Base-by-base conservation (phyloP, 1,139 yeast genomes). In the Sugiyamaella sp. region DNA sequence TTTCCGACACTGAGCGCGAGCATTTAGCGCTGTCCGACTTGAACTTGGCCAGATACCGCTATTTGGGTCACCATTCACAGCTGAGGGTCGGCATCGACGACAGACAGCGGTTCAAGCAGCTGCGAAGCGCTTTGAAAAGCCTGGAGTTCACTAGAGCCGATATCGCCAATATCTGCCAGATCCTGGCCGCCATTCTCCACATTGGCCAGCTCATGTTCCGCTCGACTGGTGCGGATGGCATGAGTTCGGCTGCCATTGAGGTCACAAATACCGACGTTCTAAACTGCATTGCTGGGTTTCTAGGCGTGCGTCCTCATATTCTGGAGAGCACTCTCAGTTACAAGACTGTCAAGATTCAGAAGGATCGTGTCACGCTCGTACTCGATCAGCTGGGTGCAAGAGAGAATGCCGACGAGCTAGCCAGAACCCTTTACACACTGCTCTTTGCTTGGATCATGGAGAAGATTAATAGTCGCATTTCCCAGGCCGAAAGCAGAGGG, bases 171-270 rank as follows among this genome's bases (percentile, higher is more conserved):
- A 69, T 74, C 21, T 73, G 74, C 55, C 78, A 74, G 54, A 66
- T 74, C n/a, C 62, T 74, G 33, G 77, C 77, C 1, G 78, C 78
- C 4, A 70, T 74, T 29, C 64, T 74, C 29, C 78, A 74, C 49
- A 64, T 74, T 29, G 78, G 78, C 37, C 77, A 74, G 62, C 61
- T 74, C 22, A 62, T 67, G 48, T 73, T 74, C 61, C 58, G 67
- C 53, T 61, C 70, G 5, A 64, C 71, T 4, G 68, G 69, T 2
- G 60, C 68, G 8, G 70, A 66, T 43, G 74, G 73, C 21, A 63
- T 69, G 10, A 61, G 66, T 12, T 66, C 69, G 5, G 71, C 72
- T 10, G 74, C 74, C 3, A 71, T 71, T n/a, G 73, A 71, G 51
- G 72, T 71, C 44, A 64, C 66, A 39, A 73, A 71, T 54, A 63